Evolutionary conservation across 495 filamentous ascomycete species (phyloP).

Genomic region (Lasiosphaeria hispida): DNA sequence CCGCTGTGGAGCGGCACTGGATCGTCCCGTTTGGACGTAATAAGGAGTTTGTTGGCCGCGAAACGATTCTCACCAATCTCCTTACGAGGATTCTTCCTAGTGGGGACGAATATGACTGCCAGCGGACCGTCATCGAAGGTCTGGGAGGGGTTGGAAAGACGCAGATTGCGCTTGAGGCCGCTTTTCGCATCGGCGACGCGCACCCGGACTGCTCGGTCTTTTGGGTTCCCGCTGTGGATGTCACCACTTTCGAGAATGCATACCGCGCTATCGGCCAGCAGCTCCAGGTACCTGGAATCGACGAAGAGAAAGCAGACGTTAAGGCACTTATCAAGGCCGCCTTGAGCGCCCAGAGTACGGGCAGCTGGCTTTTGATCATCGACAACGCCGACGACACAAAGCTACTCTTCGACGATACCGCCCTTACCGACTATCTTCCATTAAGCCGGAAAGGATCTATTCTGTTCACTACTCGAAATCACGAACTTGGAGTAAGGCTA

Average conservation of each 20-base stretch:
- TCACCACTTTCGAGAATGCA: constrained; percentile 23
- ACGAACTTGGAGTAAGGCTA: constrained; percentile 22
- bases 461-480: constrained; percentile 41
- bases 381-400: constrained; percentile 52
- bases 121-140: not conserved
- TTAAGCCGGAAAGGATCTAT: constrained; percentile 36
- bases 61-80: not conserved
- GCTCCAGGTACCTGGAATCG: constrained; percentile 28
- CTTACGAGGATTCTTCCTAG: not conserved
- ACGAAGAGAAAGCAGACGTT: constrained; percentile 36
- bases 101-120: not conserved
- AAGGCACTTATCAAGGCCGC: constrained; percentile 35
- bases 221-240: not conserved
- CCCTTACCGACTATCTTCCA: constrained; percentile 37
- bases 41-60: not conserved
- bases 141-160: not conserved
- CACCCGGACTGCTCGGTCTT: no score
- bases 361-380: constrained; percentile 48
- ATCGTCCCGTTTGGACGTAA: not conserved
- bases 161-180: not conserved
- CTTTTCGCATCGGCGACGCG: not conserved
- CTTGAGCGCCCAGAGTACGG: constrained; percentile 32
- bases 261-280: constrained; percentile 42
- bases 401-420: constrained; percentile 26
- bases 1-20: not conserved